Conservation (phyloP, 805 yeast genomes). For the Ogataea populi-albae region DNA sequence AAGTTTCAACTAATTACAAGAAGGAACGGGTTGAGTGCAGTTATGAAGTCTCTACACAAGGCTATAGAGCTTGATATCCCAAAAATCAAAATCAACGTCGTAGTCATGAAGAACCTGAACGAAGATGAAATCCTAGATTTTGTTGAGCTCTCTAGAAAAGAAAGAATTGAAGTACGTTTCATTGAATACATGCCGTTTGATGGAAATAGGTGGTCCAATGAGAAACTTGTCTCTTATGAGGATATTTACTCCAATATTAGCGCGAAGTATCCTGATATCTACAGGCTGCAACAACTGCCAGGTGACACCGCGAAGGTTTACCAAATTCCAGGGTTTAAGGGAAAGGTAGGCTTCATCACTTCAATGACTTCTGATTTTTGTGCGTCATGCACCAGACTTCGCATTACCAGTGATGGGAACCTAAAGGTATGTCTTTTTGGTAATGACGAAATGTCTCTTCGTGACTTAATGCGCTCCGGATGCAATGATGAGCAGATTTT, state of each 20-base stretch:
- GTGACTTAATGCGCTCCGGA: constrained; percentile 42
- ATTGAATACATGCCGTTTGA: constrained; percentile 60
- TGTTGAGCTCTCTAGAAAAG: constrained; percentile 38
- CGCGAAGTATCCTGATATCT: constrained; percentile 29
- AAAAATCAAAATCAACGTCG: constrained; percentile 48
- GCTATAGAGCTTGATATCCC: constrained; percentile 45
- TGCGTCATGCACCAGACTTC: constrained; percentile 47
- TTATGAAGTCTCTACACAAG: constrained; percentile 40
- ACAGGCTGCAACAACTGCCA: constrained; percentile 22
- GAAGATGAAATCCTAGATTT: constrained; percentile 52
- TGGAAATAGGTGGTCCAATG: constrained; percentile 50
- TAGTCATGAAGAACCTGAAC: constrained; percentile 46
- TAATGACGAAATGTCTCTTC: constrained; percentile 46
- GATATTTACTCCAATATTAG: constrained; percentile 39
- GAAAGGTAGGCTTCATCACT: constrained; percentile 50
- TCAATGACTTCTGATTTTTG: constrained; percentile 57
- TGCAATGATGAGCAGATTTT: constrained; percentile 36
- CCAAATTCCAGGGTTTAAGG: constrained; percentile 40
- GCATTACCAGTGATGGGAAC: constrained; percentile 53
- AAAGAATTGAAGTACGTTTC: constrained; percentile 47
- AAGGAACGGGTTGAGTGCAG: constrained; percentile 46
- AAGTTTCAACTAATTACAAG: constrained; percentile 49
- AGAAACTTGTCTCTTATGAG: constrained; percentile 43
- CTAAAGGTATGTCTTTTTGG: constrained; percentile 55
- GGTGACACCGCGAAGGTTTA: constrained; percentile 54